Conservation (phyloP, 352 stramenopile species). For the Phytopythium mirpurense region DNA sequence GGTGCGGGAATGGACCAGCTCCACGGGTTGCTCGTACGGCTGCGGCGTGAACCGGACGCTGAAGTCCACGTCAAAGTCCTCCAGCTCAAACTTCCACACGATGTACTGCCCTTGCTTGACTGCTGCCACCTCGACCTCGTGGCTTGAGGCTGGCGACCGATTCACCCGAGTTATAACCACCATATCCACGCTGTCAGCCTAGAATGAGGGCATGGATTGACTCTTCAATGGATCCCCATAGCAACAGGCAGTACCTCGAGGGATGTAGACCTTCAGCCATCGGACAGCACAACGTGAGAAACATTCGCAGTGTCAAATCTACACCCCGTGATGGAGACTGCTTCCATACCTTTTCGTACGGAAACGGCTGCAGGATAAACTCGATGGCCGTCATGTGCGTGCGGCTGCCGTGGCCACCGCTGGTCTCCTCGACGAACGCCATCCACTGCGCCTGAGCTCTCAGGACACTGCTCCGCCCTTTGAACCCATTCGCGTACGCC, state of each 20-base stretch:
- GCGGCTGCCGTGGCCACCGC: constrained; percentile 34
- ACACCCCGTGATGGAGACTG: not conserved
- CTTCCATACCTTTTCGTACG: constrained; percentile 46
- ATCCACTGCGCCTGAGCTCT: constrained; percentile 42
- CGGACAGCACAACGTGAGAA: not conserved
- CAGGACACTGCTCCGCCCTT: constrained; percentile 20
- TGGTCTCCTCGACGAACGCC: constrained; percentile 43
- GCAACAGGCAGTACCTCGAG: constrained; percentile 3
- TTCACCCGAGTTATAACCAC: too few relatives aligned
- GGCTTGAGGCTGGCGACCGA: constrained; percentile 30
- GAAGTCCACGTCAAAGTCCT: constrained; percentile 81
- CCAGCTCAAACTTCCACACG: constrained; percentile 81
- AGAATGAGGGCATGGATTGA: too few relatives aligned
- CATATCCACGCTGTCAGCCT: too few relatives aligned
- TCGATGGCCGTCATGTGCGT: constrained; percentile 79
- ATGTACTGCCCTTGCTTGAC: constrained; percentile 49
- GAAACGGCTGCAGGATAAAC: constrained; percentile 81
- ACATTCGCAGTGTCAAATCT: too few relatives aligned
- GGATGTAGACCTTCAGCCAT: not conserved
- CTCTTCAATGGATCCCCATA: too few relatives aligned
- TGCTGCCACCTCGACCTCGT: constrained; percentile 50
- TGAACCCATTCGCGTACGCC: not conserved
- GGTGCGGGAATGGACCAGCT: constrained; percentile 60
- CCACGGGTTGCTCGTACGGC: constrained; percentile 31
- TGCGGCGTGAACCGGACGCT: constrained; percentile 50